Evolutionary conservation across 129 eudicot species (phyloP).

Genomic region (carrot (Daucus carota)): DH1_v3.0 NC_030383.2:49354001-49354500

Average conservation of each 20-base stretch:
- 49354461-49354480: not conserved
- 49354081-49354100: not conserved
- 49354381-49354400: constrained; percentile 79
- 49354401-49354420: constrained; percentile 71
- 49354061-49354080: not conserved
- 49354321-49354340: not conserved
- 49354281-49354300: not conserved
- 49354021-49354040: not conserved
- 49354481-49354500: constrained; percentile 8
- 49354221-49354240: constrained; percentile 97
- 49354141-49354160: not conserved
- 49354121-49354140: not conserved
- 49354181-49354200: constrained; percentile 40
- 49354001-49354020: not conserved
- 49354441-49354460: not conserved
- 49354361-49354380: constrained; percentile 66
- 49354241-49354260: constrained; percentile 89
- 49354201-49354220: constrained; percentile 80
- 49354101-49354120: not conserved
- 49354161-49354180: not conserved
- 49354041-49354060: not conserved
- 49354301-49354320: constrained; percentile 3
- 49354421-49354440: constrained; percentile 6
- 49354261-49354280: constrained; percentile 28
- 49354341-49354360: constrained; percentile 87